These are phyloP conservation scores for Neurospora terricola DNA, from an alignment of 495 filamentous ascomycete species.

Conservation along the genomic window DNA sequence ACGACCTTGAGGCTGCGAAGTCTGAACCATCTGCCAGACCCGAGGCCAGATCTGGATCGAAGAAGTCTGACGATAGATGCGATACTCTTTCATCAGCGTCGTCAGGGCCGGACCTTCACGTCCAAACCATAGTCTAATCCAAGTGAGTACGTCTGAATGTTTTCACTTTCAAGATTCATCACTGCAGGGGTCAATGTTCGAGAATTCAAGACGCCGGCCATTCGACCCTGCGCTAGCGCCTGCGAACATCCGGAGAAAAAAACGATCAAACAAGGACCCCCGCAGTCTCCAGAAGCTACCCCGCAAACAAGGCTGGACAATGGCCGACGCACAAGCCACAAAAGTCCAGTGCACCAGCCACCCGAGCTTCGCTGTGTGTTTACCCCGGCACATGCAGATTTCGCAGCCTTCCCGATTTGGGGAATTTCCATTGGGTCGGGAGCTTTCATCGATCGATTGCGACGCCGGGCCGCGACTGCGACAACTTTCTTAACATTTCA, in stretches of 20 bases:
- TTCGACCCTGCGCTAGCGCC: background rate
- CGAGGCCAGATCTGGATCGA: background rate
- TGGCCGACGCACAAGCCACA: background rate
- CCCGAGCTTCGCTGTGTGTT: background rate
- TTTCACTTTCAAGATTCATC: background rate
- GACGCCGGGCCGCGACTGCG: background rate
- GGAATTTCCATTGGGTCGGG: background rate
- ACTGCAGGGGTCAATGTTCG: background rate
- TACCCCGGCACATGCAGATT: background rate
- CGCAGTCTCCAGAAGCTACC: background rate
- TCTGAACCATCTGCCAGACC: background rate
- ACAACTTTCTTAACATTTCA: background rate
- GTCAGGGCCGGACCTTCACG: background rate
- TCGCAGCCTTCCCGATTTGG: conserved; percentile 1
- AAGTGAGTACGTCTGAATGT: background rate
- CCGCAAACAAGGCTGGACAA: background rate
- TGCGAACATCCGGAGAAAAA: background rate
- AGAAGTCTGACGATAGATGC: background rate
- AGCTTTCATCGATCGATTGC: background rate
- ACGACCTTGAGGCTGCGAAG: background rate
- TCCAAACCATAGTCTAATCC: background rate
- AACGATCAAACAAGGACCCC: background rate
- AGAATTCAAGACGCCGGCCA: background rate
- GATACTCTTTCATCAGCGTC: background rate
- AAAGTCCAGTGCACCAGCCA: background rate